phyloP scores from a whole-genome alignment of 2,329 filamentous ascomycete species.

The Colletotrichum chlorophyti region DNA sequence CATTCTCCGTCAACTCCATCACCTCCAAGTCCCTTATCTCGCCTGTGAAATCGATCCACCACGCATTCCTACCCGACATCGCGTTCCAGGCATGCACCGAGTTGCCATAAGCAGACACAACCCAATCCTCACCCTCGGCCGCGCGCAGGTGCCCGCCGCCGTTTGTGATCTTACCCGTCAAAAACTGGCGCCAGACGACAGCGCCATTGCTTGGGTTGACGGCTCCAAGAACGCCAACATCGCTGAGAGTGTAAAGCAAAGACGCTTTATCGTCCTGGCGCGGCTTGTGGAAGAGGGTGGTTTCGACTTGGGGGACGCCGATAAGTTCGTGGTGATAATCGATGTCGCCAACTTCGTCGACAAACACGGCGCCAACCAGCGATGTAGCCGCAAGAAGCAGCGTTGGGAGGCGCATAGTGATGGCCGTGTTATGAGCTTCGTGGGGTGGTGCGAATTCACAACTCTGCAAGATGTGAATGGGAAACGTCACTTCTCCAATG shows the following conservation, averaged over 20 bases:
- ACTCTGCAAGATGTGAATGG: constrained; percentile 6
- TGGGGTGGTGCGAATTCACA: constrained; percentile 5
- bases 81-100: constrained; percentile 85
- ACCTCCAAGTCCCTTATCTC: constrained; percentile 76
- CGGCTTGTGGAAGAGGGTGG: constrained; percentile 95
- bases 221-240: constrained; percentile 82
- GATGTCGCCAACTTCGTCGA: constrained; percentile 88
- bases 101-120: constrained; percentile 75
- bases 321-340: constrained; percentile 94
- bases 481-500: constrained; percentile 13
- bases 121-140: constrained; percentile 79
- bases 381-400: constrained; percentile 46
- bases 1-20: constrained; percentile 70
- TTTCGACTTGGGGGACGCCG: constrained; percentile 79
- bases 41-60: constrained; percentile 70
- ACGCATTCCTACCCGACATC: constrained; percentile 78
- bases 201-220: constrained; percentile 87
- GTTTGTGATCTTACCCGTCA: constrained; percentile 59
- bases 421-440: constrained; percentile 17
- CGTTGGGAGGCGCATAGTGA: constrained; percentile 31
- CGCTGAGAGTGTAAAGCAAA: constrained; percentile 88
- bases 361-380: constrained; percentile 73
- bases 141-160: constrained; percentile 67
- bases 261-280: constrained; percentile 82
- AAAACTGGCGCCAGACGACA: constrained; percentile 84